Conservation (phyloP, 345 rosid species). For the Ceriops decandra region DNA sequence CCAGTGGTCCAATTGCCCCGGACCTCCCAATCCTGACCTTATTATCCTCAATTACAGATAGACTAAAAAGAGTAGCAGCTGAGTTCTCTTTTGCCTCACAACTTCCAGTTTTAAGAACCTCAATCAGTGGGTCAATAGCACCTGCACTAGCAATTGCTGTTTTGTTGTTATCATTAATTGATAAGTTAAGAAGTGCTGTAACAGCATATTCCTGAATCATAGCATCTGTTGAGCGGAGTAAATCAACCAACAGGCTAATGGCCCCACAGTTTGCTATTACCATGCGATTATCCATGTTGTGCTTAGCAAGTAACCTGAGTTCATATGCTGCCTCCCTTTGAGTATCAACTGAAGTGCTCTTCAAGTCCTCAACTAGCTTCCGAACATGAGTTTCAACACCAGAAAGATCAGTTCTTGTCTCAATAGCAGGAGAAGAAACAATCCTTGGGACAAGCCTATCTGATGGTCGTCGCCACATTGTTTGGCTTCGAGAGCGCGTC, state of each 20-base stretch:
- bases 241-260: constrained; percentile 48
- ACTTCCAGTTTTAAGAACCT: constrained; percentile 76
- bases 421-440: constrained; percentile 55
- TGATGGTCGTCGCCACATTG: constrained; percentile 72
- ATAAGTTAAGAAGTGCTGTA: constrained; percentile 84
- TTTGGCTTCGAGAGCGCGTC: constrained; percentile 55
- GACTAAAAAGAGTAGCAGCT: constrained; percentile 85
- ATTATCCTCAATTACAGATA: constrained; percentile 77
- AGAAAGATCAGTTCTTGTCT: constrained; percentile 72
- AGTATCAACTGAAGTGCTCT: constrained; percentile 47
- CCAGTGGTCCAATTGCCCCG: constrained; percentile 83
- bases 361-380: constrained; percentile 64
- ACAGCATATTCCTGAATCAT: constrained; percentile 74
- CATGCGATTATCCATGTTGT: constrained; percentile 71
- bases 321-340: constrained; percentile 59
- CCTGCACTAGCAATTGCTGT: constrained; percentile 59
- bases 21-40: constrained; percentile 77
- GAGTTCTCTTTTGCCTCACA: constrained; percentile 83
- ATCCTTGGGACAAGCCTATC: constrained; percentile 69
- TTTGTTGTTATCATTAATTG: constrained; percentile 80
- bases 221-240: constrained; percentile 56
- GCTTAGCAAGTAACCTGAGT: constrained; percentile 70
- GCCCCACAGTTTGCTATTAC: constrained; percentile 77
- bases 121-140: constrained; percentile 72
- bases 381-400: constrained; percentile 63